Base-by-base conservation (phyloP, 345 rosid species). In the Microthlaspi erraticum region DNA sequence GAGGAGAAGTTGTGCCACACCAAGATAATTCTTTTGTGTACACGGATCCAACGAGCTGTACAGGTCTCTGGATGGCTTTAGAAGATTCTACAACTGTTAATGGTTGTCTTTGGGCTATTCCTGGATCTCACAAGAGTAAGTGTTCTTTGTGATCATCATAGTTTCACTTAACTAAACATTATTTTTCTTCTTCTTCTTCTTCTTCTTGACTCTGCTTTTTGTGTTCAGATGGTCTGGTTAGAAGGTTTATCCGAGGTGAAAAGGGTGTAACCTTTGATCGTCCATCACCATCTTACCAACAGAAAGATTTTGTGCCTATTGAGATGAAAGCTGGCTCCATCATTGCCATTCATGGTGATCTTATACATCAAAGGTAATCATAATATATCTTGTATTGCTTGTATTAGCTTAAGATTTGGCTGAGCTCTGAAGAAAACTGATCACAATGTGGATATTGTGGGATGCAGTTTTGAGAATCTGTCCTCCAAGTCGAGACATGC, bases 21-120 rank as follows among this genome's bases (percentile, higher is more conserved):
- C 98, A 94, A 81, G 98, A 94, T 66, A 91, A 88, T 37, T 88
- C 99, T 5, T 94, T 91, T 69, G 85, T 94, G 20, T 83, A 85
- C 75, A 91, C 99, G 5, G 95, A 91, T 68, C 97, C 97, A 66
- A 63, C 82, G 53, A 89, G 88, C 71, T 94, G 99, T 80, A 88
- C 87, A 0, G 99, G 99, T 70, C 88, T 91, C 70, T 94, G 99
- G 97, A 70, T 89, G 62, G 99, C 99, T 61, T 82, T 94, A 55
- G 99, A 91, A 82, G 97, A 91, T 82, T 88, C 99, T 43, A 94
- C 91, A 61, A 66, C 72, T 32, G 49, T 72, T 61, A 91, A 94
- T 56, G 95, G 99, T 66, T 94, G 98, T 84, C 88, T 94, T 38
- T 94, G 97, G 99, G 98, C 96, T 61, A 89, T 91, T 76, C 96